Evolutionary conservation across 768 basidiomycete species (phyloP), one percentile per base, ranked within the genome.

Genomic region (Nidularia sp.): DNA sequence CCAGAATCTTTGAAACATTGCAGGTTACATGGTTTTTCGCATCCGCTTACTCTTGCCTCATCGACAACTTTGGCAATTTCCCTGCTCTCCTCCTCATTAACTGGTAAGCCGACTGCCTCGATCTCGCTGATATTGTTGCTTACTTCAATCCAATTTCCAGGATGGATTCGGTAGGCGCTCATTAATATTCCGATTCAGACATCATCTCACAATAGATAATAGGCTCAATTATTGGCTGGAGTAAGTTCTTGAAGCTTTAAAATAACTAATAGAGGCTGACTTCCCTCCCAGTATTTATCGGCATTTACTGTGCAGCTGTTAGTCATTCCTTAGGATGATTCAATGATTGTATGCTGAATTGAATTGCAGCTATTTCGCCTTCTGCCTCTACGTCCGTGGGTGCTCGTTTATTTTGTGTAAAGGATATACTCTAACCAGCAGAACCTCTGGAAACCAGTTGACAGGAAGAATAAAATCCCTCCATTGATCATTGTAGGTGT

Each of bases 301-400:
- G 57, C 55, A 1, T 58, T 62, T 36, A 46, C 58, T 7, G 61
- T 62, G 3, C 61, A 62, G 47, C 48, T 60, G 61, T 57, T 34
- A 54, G 56, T 32, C 34, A 44, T 35, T 35, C n/a, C 36, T 33
- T 29, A 12, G 35, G 42, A 10, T 25, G 5, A 9, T 12, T 32
- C 51, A 45, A n/a, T 42, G 13, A 46, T 34, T 8, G 10, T n/a
- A 3, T 39, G n/a, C 29, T 48, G n/a, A 43, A 22, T 22, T 10
- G 1, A 32, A 34, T 32, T n/a, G 4, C 34, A 61, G 60, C 34
- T 62, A 62, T 42, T 62, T 59, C 39, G 60, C 49, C 34, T 62
- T 52, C 35, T 55, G 56, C 45, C 54, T 62, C 13, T 56, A 52
- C 32, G 46, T 33, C 12, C 41, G 57, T 59, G 15, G 43, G 57